phyloP scores from a whole-genome alignment of 768 basidiomycete genomes.

The Lentinula boryana region DNA sequence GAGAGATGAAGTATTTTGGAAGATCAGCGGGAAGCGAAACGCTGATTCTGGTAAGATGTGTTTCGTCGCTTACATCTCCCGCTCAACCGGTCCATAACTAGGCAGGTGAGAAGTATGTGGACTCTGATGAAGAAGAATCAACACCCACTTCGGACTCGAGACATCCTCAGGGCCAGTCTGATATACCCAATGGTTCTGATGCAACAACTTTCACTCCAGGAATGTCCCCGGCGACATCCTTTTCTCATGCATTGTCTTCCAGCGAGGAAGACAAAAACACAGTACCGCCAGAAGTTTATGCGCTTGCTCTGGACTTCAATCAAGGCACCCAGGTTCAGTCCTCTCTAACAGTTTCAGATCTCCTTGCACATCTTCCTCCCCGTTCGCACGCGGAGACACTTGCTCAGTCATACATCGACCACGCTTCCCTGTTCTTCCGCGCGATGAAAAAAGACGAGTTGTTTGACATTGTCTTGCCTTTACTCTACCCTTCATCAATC shows the following conservation, averaged over 20 bases:
- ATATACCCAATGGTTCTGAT: neutral
- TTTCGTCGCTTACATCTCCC: no score
- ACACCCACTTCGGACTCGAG: neutral
- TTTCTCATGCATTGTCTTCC: neutral
- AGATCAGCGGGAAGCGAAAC: conserved; percentile 25
- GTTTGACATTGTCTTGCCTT: conserved; percentile 29
- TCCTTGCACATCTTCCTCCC: conserved; percentile 38
- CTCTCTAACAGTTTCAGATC: conserved; percentile 9
- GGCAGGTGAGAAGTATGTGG: conserved; percentile 27
- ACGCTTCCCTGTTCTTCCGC: conserved; percentile 44
- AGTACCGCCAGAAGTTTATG: conserved; percentile 22
- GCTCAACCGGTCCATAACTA: conserved; percentile 2
- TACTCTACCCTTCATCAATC: conserved; percentile 23
- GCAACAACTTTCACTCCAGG: neutral
- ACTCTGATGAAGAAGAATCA: conserved; percentile 20
- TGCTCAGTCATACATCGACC: conserved; percentile 36
- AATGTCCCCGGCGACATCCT: neutral
- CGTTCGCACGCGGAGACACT: conserved; percentile 28
- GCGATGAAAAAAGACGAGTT: conserved; percentile 46
- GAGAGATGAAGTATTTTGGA: conserved; percentile 60
- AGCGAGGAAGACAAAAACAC: neutral
- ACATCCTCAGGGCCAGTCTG: conserved; percentile 13
- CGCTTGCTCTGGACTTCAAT: neutral
- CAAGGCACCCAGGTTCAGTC: neutral
- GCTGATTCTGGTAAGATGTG: neutral